These are phyloP conservation scores for Hemileia vastatrix DNA, from an alignment of 1,284 basidiomycete species.

Conservation along the genomic window DNA sequence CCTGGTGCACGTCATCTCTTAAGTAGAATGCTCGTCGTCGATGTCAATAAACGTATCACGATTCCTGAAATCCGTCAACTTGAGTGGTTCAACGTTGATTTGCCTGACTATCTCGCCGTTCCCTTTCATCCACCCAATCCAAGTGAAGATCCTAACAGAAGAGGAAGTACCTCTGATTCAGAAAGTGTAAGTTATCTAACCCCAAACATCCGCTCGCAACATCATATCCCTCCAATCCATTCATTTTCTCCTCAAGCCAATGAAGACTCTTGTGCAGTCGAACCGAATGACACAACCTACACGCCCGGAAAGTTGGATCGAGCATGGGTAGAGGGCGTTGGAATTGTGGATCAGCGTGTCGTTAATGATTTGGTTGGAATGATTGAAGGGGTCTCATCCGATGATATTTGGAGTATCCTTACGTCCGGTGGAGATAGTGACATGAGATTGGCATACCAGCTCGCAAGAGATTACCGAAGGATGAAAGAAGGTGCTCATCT, in stretches of 20 bases:
- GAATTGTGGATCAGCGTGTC: constrained; percentile 11
- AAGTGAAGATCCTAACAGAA: constrained; percentile 6
- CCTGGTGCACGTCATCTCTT: constrained; percentile 67
- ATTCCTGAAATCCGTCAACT: constrained; percentile 78
- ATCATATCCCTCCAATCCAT: no score
- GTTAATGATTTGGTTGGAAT: constrained; percentile 13
- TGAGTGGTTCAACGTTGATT: constrained; percentile 73
- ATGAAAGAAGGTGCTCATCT: constrained; percentile 22
- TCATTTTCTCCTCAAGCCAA: no score
- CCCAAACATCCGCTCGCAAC: background rate
- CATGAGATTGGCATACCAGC: constrained; percentile 19
- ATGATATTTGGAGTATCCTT: constrained; percentile 11
- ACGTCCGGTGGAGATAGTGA: constrained; percentile 15
- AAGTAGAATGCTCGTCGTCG: constrained; percentile 74
- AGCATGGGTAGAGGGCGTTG: constrained; percentile 10
- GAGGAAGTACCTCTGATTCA: constrained; percentile 10
- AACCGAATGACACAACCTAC: constrained; percentile 15
- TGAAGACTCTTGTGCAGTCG: constrained; percentile 7
- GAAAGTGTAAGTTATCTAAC: background rate
- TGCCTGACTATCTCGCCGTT: constrained; percentile 64
- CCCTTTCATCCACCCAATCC: background rate
- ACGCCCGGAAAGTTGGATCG: no score
- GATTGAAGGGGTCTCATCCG: constrained; percentile 10
- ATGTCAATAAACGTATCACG: constrained; percentile 84
- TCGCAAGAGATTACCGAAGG: constrained; percentile 21